Conservation (phyloP, 768 basidiomycete genomes). For the Holtermanniella nyarrowii region DNA sequence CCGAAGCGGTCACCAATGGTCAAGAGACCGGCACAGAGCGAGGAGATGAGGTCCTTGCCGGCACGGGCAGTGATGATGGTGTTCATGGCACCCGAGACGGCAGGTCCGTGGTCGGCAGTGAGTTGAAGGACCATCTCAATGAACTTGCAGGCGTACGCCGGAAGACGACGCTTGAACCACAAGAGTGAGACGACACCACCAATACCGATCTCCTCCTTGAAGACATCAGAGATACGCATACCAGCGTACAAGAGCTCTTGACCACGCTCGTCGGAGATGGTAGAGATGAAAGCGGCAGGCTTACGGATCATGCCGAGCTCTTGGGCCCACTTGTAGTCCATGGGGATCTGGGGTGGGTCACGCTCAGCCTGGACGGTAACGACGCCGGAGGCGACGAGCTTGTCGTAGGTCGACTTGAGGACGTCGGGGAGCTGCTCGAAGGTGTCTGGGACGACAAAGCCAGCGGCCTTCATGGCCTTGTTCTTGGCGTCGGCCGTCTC, state of each 20-base stretch:
- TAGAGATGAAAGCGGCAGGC: slow-evolving; percentile 96
- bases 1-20: slow-evolving; percentile 98
- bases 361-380: slow-evolving; percentile 65
- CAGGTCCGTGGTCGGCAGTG: slow-evolving; percentile 95
- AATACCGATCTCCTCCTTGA: slow-evolving; percentile 89
- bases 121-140: slow-evolving; percentile 99
- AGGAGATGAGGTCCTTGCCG: slow-evolving; percentile 97
- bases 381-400: slow-evolving; percentile 58
- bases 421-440: slow-evolving; percentile 90
- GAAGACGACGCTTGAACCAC: slow-evolving; percentile 95
- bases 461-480: slow-evolving; percentile 81
- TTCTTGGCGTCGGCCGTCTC: slow-evolving; percentile 99
- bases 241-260: slow-evolving; percentile 97
- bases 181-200: slow-evolving; percentile 91
- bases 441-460: slow-evolving; percentile 92
- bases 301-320: slow-evolving; percentile 97
- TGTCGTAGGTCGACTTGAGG: slow-evolving; percentile 73
- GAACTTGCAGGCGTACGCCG: slow-evolving; percentile 92
- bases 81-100: slow-evolving; percentile 99
- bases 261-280: slow-evolving; percentile 97
- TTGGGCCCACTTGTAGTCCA: slow-evolving; percentile 94
- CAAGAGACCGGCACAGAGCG: slow-evolving; percentile 85
- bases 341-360: slow-evolving; percentile 92
- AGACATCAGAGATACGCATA: slow-evolving; percentile 97
- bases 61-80: slow-evolving; percentile 97